phyloP scores from a whole-genome alignment of 306 rosid genomes.

The Pyrus bretschneideri region DNA sequence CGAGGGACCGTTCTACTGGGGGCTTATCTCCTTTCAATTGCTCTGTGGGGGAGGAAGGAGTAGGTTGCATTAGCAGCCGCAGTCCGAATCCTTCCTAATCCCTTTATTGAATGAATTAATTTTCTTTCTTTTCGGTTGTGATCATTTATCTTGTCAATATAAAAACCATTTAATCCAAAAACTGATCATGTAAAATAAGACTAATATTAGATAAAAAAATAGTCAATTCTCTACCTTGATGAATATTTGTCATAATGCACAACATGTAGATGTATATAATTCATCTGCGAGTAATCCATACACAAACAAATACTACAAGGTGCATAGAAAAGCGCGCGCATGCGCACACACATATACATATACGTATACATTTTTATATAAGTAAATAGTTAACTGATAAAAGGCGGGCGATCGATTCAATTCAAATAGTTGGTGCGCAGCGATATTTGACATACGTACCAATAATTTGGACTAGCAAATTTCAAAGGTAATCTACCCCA shows the following conservation, averaged over 20 bases:
- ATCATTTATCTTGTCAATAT: too few species aligned
- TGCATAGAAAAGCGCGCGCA: neutral
- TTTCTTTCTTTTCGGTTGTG: too few species aligned
- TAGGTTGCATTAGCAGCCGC: too few species aligned
- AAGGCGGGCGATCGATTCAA: neutral
- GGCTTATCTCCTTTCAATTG: too few species aligned
- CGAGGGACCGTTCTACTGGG: too few species aligned
- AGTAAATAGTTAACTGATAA: neutral
- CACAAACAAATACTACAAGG: neutral
- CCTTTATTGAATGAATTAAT: too few species aligned
- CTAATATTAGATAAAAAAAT: neutral
- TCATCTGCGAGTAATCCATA: neutral
- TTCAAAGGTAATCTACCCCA: neutral
- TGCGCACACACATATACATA: rapidly evolving
- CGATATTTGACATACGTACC: neutral
- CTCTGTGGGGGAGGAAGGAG: too few species aligned
- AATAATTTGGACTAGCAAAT: neutral
- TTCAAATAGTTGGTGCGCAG: neutral
- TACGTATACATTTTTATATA: neutral
- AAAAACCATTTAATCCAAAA: too few species aligned
- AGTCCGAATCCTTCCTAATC: too few species aligned
- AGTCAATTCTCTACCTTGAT: neutral
- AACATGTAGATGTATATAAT: neutral
- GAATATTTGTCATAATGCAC: neutral
- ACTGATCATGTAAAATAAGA: neutral